Conservation (phyloP, 2,329 filamentous ascomycete genomes). For the Colletotrichum abscissum region DNA sequence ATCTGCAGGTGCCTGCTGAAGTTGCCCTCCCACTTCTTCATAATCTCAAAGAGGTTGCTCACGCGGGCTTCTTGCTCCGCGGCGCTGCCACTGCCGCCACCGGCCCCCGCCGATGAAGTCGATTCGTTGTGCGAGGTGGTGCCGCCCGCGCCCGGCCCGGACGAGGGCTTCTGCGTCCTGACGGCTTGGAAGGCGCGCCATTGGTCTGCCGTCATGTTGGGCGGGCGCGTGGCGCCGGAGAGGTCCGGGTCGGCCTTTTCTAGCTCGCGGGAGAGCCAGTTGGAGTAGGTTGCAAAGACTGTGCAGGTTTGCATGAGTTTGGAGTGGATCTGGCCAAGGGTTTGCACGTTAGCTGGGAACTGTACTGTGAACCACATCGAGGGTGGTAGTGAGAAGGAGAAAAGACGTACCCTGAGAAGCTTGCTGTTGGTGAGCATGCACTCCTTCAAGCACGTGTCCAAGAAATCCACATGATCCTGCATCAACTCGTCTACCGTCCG, state of each 20-base stretch:
- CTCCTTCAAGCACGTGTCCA: slow-evolving; percentile 97
- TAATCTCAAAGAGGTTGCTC: slow-evolving; percentile 84
- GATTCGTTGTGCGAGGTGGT: slow-evolving; percentile 45
- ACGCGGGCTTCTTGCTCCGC: slow-evolving; percentile 62
- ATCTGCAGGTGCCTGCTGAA: slow-evolving; percentile 95
- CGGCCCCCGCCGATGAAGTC: slow-evolving; percentile 45
- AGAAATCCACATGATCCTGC: slow-evolving; percentile 98
- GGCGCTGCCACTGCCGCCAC: slow-evolving; percentile 26
- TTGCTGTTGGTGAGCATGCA: slow-evolving; percentile 99
- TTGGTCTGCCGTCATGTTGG: slow-evolving; percentile 69
- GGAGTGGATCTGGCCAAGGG: slow-evolving; percentile 81
- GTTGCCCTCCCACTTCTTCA: slow-evolving; percentile 92
- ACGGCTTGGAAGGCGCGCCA: slow-evolving; percentile 68
- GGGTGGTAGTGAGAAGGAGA: background rate
- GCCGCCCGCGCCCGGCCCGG: slow-evolving; percentile 21
- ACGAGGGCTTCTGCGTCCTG: slow-evolving; percentile 52
- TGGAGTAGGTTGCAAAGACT: slow-evolving; percentile 91
- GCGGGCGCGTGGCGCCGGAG: slow-evolving; percentile 65
- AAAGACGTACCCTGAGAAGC: slow-evolving; percentile 78
- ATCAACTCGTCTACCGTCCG: slow-evolving; percentile 96
- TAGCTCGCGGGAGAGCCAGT: slow-evolving; percentile 86
- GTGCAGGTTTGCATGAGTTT: slow-evolving; percentile 97
- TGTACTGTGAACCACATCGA: no score
- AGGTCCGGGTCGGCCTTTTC: slow-evolving; percentile 87
- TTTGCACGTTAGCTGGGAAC: slow-evolving; percentile 8